Evolutionary conservation across 2,329 filamentous ascomycete species (phyloP), one percentile per base, ranked within the genome.

Genomic region (Fusarium pilosicola): DNA sequence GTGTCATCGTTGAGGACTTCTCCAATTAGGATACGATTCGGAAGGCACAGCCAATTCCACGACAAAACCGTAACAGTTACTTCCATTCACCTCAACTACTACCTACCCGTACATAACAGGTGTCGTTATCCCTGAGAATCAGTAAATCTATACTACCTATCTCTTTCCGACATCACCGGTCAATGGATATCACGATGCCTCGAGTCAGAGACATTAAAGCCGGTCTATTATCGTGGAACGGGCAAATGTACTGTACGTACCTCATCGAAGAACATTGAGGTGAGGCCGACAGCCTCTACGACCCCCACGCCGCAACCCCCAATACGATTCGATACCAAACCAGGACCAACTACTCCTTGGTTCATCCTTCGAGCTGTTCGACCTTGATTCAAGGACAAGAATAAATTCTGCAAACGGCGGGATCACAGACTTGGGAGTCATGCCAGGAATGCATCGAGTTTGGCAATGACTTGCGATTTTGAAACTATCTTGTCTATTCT

Each of bases 251-350:
- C 24, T 45, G 22, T 67, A 52, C 55, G 41, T 52, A 62, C 48
- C 44, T 42, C 26, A 18, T 28, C 11, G 12, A 48, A 45, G 41
- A 48, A 18, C 45, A 38, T 58, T 32, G 20, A 58, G 41, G 34
- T n/a, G 36, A 55, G 28, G 46, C 56, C 22, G 28, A 14, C 65
- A 45, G 44, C 52, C 39, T 54, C 7, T 28, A 41, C 12, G 24
- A 46, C 61, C 68, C 61, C 68, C 68, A 71, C 66, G 64, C 45
- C n/a, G 34, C 51, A 54, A 22, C 63, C 64, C 66, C 57, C 57
- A 51, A 69, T 67, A 12, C 30, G 32, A 28, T 42, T 61, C 20
- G 9, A 59, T 49, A 26, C 39, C 22, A 49, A 30, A 22, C 39
- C 28, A 68, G 20, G 39, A 28, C 26, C 38, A 62, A 46, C 34